These are phyloP conservation scores for Pichia sp. DNA, from an alignment of 1,139 yeast genomes.

Conservation along the genomic window DNA sequence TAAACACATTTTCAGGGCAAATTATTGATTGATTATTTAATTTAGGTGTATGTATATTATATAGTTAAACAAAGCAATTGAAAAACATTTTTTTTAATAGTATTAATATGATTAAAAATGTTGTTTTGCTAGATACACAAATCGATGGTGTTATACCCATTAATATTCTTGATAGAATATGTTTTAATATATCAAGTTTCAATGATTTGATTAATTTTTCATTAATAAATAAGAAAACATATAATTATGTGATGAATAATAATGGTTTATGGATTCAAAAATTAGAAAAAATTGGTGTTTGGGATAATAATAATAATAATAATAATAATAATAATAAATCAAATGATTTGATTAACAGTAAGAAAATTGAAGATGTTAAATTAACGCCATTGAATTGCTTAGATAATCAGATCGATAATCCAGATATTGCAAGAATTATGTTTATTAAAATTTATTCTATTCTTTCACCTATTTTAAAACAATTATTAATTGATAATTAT, in stretches of 20 bases:
- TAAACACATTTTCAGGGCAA: no score
- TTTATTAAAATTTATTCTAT: constrained; percentile 39
- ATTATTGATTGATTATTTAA: no score
- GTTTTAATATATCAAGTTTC: constrained; percentile 15
- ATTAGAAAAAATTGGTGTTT: constrained; percentile 43
- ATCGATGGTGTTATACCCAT: constrained; percentile 6
- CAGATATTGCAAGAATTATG: constrained; percentile 39
- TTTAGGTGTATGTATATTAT: no score
- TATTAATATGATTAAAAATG: neutral
- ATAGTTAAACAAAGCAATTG: no score
- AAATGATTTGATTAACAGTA: constrained; percentile 11
- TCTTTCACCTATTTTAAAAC: constrained; percentile 41
- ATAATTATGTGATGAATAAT: constrained; percentile 29
- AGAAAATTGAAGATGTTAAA: constrained; percentile 19
- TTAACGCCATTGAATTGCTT: constrained; percentile 27
- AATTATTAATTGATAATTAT: constrained; percentile 41
- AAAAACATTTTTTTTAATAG: neutral
- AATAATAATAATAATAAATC: neutral
- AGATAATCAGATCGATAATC: constrained; percentile 30
- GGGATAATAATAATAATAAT: constrained; percentile 31
- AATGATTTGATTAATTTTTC: constrained; percentile 31
- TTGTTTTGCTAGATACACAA: neutral
- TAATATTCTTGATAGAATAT: constrained; percentile 18
- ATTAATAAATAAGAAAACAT: constrained; percentile 32
- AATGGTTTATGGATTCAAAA: constrained; percentile 46